Percentiles rank a stretch among this genome's conserved stretches.
Evolutionary conservation across 176 grass and related monocot genomes (phyloP).

Genomic region (Oryza rufipogon): DNA sequence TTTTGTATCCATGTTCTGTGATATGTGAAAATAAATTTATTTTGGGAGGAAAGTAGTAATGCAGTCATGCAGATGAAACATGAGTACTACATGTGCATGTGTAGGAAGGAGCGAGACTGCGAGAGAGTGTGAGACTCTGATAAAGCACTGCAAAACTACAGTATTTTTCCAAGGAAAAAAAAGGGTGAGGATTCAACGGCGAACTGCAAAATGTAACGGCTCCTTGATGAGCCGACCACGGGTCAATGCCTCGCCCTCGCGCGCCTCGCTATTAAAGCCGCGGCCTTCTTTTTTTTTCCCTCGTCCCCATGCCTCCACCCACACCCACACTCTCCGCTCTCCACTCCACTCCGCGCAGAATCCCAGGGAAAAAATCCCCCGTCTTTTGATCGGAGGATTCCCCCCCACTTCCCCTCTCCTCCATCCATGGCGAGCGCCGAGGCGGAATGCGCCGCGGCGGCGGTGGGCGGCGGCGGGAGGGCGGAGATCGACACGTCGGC

Average conservation of each 20-base stretch:
- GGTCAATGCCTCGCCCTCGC: constrained; percentile 45
- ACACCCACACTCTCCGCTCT: not conserved
- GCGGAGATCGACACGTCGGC: constrained; percentile 93
- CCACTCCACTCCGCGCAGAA: not conserved
- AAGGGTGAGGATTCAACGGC: not conserved
- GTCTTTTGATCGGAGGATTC: not conserved
- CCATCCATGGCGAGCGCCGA: constrained; percentile 22
- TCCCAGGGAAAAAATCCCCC: not conserved
- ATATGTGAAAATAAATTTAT: no score
- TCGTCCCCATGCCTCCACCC: not conserved
- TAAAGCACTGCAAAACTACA: no score
- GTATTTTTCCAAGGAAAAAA: not conserved
- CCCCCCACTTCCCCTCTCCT: not conserved
- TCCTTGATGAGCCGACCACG: constrained; percentile 12
- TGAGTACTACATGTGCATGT: no score
- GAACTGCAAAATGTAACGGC: constrained; percentile 39
- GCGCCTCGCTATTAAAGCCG: constrained; percentile 2
- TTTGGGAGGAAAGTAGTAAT: no score
- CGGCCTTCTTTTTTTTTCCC: not conserved
- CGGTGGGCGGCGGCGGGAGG: constrained; percentile 39
- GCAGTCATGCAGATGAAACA: no score
- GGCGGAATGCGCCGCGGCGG: constrained; percentile 10
- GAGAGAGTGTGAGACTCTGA: no score
- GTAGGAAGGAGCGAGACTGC: no score
- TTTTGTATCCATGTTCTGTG: no score